phyloP scores from a whole-genome alignment of 495 filamentous ascomycete genomes.

The Tuber calosporum region DNA sequence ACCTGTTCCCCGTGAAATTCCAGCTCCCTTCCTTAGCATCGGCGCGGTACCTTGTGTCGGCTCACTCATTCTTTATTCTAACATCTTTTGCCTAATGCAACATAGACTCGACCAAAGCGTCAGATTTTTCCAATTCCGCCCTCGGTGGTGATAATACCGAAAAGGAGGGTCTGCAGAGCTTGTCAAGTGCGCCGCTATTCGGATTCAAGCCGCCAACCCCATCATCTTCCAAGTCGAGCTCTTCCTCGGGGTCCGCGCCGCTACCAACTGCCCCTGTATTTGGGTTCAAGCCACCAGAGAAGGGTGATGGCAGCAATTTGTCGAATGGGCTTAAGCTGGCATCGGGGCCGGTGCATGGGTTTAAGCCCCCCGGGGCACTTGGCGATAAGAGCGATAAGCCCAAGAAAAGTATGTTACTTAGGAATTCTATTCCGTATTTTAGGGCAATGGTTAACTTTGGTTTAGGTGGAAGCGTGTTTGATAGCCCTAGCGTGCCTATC shows the following conservation, averaged over 20 bases:
- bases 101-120: neutral
- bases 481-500: constrained; percentile 15
- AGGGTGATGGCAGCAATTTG: neutral
- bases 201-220: constrained; percentile 19
- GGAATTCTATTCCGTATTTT: neutral
- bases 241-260: neutral
- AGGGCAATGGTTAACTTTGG: constrained; percentile 4
- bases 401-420: constrained; percentile 13
- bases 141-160: neutral
- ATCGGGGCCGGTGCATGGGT: constrained; percentile 23
- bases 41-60: neutral
- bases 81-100: constrained; percentile 1
- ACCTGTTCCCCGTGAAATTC: neutral
- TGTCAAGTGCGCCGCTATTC: constrained; percentile 24
- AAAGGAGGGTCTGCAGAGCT: constrained; percentile 4
- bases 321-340: constrained; percentile 10
- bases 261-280: neutral
- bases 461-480: constrained; percentile 24
- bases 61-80: neutral
- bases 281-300: constrained; percentile 18
- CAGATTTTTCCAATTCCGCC: neutral
- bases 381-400: constrained; percentile 13
- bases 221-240: neutral
- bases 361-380: constrained; percentile 20
- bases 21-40: neutral